Percentiles rank a stretch among this genome's conserved stretches.
These are phyloP conservation scores for Imleria badia DNA, from an alignment of 768 basidiomycete genomes.

Conservation along the genomic window DNA sequence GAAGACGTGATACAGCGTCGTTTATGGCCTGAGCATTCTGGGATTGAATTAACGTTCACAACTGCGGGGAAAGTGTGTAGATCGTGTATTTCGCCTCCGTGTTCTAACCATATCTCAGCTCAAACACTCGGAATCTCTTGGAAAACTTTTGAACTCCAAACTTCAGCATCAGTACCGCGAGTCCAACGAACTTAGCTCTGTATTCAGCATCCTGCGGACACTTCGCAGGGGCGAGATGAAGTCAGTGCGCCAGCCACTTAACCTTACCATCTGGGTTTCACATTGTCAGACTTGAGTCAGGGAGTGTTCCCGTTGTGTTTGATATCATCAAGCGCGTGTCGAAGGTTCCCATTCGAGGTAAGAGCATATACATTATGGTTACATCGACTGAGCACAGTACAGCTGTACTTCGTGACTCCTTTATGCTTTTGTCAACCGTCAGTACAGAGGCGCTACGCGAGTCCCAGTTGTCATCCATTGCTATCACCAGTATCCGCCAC, in stretches of 20 bases:
- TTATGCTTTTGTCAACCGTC: constrained; percentile 31
- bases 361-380: neutral
- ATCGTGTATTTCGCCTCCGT: neutral
- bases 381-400: constrained; percentile 16
- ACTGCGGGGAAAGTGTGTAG: constrained; percentile 24
- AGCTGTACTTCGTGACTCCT: constrained; percentile 37
- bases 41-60: constrained; percentile 8
- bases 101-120: constrained; percentile 15
- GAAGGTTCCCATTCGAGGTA: constrained; percentile 27
- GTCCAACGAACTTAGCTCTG: constrained; percentile 1
- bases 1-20: constrained; percentile 22
- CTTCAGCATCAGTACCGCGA: constrained; percentile 14
- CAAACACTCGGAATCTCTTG: constrained; percentile 22
- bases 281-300: constrained; percentile 22
- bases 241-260: constrained; percentile 14
- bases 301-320: constrained; percentile 18
- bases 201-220: constrained; percentile 20
- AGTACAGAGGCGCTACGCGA: constrained; percentile 17
- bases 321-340: constrained; percentile 28
- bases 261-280: neutral
- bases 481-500: constrained; percentile 50
- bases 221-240: constrained; percentile 23
- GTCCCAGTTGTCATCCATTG: constrained; percentile 17
- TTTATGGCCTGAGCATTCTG: constrained; percentile 11
- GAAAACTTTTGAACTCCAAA: constrained; percentile 23